Base-by-base conservation (phyloP, 805 yeast genomes). In the Metschnikowia vanudenii region DNA sequence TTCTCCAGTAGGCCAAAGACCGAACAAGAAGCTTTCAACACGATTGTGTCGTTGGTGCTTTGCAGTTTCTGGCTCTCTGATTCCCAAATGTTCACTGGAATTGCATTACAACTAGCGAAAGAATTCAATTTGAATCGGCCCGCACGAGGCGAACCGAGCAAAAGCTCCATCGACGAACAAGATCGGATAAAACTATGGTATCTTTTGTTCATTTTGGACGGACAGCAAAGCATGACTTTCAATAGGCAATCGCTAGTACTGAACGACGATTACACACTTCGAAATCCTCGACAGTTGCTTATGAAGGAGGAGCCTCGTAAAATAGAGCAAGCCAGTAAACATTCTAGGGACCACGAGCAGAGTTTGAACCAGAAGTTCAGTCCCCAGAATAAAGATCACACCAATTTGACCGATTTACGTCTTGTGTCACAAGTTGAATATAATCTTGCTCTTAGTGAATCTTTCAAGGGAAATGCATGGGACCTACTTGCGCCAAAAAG, bases 61-160 rank as follows among this genome's bases (percentile, higher is more conserved):
- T 82, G 85, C 52, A 83, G 86, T 39, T 80, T 83, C 56, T 84
- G 88, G 88, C 71, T 83, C 39, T 76, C 83, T 17, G 76, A 82
- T 50, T 75, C 79, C 14, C 85, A 80, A 56, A 73, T 81, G 77
- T 81, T 82, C 55, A 80, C 85, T 1, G 85, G 87, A 0, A 58
- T 83, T 39, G 88, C 88, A 0, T 58, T 83, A n/a, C 87, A 84
- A 55, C 61, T 83, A 22, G 87, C 88, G 0, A 76, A 76, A 46
- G 80, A 74, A 42, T 67, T 78, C 50, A 55, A 60, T 18, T 67
- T 70, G 11, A 46, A 34, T 13, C 45, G 40, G 28, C 53, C 49
- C 2, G 29, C 33, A 4, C 32, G 30, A 1, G 33, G 41, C 13
- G 18, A 36, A 14, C 31, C n/a, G 17, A 16, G 20, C 8, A 36